Evolutionary conservation across 306 rosid species (phyloP), one percentile per base, ranked within the genome.

Genomic region (Cercis canadensis): DNA sequence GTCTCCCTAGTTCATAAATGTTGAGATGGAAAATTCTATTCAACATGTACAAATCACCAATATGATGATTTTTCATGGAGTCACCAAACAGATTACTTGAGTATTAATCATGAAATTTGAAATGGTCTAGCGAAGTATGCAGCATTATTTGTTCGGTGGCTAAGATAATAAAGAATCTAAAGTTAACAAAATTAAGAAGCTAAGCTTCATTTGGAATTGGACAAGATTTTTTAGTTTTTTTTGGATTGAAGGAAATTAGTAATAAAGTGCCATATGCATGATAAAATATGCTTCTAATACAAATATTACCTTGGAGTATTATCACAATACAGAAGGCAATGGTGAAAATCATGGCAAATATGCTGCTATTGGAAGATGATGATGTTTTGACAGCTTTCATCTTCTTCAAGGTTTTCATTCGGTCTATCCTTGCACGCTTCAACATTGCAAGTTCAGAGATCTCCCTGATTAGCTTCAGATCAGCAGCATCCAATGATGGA

Each of bases 401-500:
- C 81, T 84, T 89, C 90, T 85, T 91, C 74, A 91, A 72, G 36
- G 89, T 88, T 74, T 87, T 94, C 87, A 86, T 84, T 51, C 89
- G 88, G 76, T 91, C 96, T 9, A 70, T 45, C 83, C 97, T 86
- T 7, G 96, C 91, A 11, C 92, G 95, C 72, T 89, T 94, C 80
- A 90, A 65, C 92, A 83, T 76, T 61, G 99, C 97, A 74, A 89
- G 80, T 62, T 84, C 91, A 14, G 95, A 70, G 51, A 94, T 82
- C 78, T 94, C 99, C 84, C 80, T 87, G 53, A 91, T 80, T 39
- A 94, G 73, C 85, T 88, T 94, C 19, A 73, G 83, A 50, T 94
- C 97, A 6, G 96, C 91, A 0, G 87, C 96, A 76, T 94, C 97
- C 76, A 94, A 24, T 2, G 97, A 86, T 2, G 96, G 96, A 24